phyloP scores from a whole-genome alignment of 1,139 yeast species.

The Candida freyschussii region DNA sequence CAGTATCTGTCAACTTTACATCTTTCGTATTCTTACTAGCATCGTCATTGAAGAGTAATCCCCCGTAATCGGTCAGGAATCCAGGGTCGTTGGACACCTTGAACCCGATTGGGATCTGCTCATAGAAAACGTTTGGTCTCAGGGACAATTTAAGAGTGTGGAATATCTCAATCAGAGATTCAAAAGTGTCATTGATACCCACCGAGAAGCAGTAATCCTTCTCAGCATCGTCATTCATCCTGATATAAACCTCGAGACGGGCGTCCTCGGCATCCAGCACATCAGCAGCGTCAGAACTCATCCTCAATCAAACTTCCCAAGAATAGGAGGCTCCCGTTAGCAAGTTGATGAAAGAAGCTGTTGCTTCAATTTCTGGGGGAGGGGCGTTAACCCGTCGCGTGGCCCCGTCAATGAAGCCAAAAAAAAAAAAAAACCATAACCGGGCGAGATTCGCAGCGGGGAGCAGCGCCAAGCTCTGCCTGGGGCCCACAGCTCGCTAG shows the following conservation, averaged over 20 bases:
- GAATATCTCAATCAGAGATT: slow-evolving; percentile 53
- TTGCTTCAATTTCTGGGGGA: too few relatives aligned
- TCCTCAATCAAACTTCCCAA: too few relatives aligned
- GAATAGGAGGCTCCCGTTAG: too few relatives aligned
- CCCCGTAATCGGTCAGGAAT: slow-evolving; percentile 77
- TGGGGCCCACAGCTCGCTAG: too few relatives aligned
- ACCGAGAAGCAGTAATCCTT: slow-evolving; percentile 88
- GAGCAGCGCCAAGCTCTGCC: too few relatives aligned
- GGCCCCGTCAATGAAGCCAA: too few relatives aligned
- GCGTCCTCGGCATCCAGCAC: slow-evolving; percentile 20
- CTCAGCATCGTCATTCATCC: slow-evolving; percentile 80
- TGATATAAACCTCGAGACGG: slow-evolving; percentile 66
- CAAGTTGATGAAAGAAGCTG: too few relatives aligned
- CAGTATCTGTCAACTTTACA: slow-evolving; percentile 24
- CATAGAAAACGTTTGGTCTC: slow-evolving; percentile 74
- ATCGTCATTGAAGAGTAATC: slow-evolving; percentile 59
- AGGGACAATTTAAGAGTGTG: slow-evolving; percentile 64
- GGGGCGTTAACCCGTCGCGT: too few relatives aligned
- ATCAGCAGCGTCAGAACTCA: too few relatives aligned
- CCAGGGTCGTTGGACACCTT: slow-evolving; percentile 77
- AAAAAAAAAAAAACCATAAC: too few relatives aligned
- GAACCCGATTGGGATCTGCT: slow-evolving; percentile 60
- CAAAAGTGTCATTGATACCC: slow-evolving; percentile 49
- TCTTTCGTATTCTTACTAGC: slow-evolving; percentile 37
- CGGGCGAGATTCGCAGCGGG: too few relatives aligned